phyloP scores from a whole-genome alignment of 202 grass and related monocot species.

The Sporobolus alterniflorus region DNA sequence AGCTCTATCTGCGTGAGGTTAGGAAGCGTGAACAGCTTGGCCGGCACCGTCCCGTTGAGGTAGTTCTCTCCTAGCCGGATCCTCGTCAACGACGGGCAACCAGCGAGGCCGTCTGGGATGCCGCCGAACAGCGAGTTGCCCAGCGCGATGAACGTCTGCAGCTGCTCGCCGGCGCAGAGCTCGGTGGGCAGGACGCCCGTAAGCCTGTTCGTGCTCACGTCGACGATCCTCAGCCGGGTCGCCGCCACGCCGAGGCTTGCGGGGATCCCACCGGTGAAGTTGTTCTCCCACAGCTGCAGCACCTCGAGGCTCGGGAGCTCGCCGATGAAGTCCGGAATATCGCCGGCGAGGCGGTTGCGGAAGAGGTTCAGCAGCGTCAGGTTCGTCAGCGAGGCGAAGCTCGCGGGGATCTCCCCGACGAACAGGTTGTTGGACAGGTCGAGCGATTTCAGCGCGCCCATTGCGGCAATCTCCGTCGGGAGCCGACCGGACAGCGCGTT shows the following conservation, averaged over 20 bases:
- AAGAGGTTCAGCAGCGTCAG: slow-evolving; percentile 90
- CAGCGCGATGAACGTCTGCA: slow-evolving; percentile 84
- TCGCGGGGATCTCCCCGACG: slow-evolving; percentile 73
- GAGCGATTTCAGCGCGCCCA: slow-evolving; percentile 79
- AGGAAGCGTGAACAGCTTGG: slow-evolving; percentile 65
- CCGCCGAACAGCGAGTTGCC: slow-evolving; percentile 87
- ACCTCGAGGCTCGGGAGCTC: slow-evolving; percentile 83
- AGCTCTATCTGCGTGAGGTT: slow-evolving; percentile 90
- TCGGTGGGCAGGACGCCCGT: slow-evolving; percentile 71
- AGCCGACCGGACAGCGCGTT: slow-evolving; percentile 61
- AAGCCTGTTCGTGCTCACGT: slow-evolving; percentile 84
- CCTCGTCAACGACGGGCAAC: slow-evolving; percentile 67
- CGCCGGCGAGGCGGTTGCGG: slow-evolving; percentile 78
- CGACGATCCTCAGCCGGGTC: slow-evolving; percentile 57
- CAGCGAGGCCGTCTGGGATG: slow-evolving; percentile 69
- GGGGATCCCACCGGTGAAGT: slow-evolving; percentile 85
- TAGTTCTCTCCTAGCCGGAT: slow-evolving; percentile 92
- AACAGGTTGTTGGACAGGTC: slow-evolving; percentile 94
- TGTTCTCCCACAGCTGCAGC: slow-evolving; percentile 98
- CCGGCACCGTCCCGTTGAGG: slow-evolving; percentile 74
- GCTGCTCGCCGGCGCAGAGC: slow-evolving; percentile 65
- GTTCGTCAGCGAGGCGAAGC: slow-evolving; percentile 72
- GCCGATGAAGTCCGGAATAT: slow-evolving; percentile 80
- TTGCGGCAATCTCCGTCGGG: slow-evolving; percentile 61
- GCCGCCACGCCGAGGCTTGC: slow-evolving; percentile 65